phyloP scores from a whole-genome alignment of 2,329 filamentous ascomycete genomes.

The Aspergillus quadricinctus region DNA sequence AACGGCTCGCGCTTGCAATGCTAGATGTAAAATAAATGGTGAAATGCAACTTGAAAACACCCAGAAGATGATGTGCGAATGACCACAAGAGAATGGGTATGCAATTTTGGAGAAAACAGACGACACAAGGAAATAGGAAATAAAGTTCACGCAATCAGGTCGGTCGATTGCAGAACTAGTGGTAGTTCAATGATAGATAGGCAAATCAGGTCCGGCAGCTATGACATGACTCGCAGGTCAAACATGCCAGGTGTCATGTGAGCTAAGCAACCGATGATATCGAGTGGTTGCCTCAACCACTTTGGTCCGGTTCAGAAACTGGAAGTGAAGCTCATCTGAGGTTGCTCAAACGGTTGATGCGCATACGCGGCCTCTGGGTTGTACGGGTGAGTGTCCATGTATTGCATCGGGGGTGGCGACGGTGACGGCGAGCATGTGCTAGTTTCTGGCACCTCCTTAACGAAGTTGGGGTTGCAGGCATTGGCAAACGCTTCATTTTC shows the following conservation, averaged over 20 bases:
- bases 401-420: slow-evolving; percentile 34
- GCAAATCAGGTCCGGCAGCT: slow-evolving; percentile 5
- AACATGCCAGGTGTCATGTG: not conserved
- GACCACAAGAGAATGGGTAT: slow-evolving; percentile 33
- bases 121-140: slow-evolving; percentile 18
- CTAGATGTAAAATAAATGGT: slow-evolving; percentile 37
- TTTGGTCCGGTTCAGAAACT: slow-evolving; percentile 22
- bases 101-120: slow-evolving; percentile 29
- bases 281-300: slow-evolving; percentile 1
- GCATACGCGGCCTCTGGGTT: slow-evolving; percentile 31
- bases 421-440: slow-evolving; percentile 36
- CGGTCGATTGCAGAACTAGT: not conserved
- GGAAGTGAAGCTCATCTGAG: slow-evolving; percentile 33
- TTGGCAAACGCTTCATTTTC: slow-evolving; percentile 40
- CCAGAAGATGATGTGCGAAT: slow-evolving; percentile 26
- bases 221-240: not conserved
- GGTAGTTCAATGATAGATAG: slow-evolving; percentile 10
- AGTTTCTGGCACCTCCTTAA: slow-evolving; percentile 22
- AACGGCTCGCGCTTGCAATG: slow-evolving; percentile 46
- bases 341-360: slow-evolving; percentile 30
- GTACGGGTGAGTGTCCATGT: slow-evolving; percentile 33
- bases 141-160: not conserved
- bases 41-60: slow-evolving; percentile 31
- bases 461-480: slow-evolving; percentile 30
- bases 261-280: slow-evolving; percentile 5